phyloP scores from a whole-genome alignment of 345 rosid species.

The Pistacia integerrima region DNA sequence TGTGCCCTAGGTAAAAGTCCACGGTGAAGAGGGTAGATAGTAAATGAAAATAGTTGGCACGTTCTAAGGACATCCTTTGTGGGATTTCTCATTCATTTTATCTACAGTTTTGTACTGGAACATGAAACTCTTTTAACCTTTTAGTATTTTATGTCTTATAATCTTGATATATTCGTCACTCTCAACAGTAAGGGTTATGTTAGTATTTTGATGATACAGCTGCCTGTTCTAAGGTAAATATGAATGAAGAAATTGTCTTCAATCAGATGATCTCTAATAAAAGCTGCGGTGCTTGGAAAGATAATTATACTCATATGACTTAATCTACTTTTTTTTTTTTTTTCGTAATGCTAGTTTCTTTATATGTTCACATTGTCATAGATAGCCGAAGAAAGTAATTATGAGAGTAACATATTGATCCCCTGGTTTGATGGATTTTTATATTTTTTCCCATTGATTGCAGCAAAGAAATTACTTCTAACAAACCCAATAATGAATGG shows the following conservation, averaged over 20 bases:
- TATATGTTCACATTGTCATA: not conserved
- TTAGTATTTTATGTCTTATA: not conserved
- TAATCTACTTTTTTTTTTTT: not conserved
- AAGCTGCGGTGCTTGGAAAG: not conserved
- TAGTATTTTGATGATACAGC: not conserved
- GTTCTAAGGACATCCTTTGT: too few relatives aligned
- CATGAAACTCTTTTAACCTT: too few relatives aligned
- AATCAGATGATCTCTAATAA: not conserved
- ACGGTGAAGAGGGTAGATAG: too few relatives aligned
- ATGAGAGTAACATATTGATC: not conserved
- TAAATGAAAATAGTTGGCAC: too few relatives aligned
- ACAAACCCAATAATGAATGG: slow-evolving; percentile 48
- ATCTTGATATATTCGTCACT: not conserved
- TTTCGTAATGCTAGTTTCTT: not conserved
- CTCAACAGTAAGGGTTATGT: not conserved
- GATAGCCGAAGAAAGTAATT: not conserved
- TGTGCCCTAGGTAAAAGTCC: too few relatives aligned
- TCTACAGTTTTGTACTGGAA: not conserved
- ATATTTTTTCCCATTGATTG: slow-evolving; percentile 17
- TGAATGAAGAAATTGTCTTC: not conserved
- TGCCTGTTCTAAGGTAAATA: not conserved
- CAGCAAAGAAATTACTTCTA: slow-evolving; percentile 57
- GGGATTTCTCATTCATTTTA: not conserved
- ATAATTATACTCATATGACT: not conserved
- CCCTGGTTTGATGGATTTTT: slow-evolving; percentile 6